These are phyloP conservation scores for Skeletonema menzelii DNA, from an alignment of 108 stramenopile species.

Conservation along the genomic window DNA sequence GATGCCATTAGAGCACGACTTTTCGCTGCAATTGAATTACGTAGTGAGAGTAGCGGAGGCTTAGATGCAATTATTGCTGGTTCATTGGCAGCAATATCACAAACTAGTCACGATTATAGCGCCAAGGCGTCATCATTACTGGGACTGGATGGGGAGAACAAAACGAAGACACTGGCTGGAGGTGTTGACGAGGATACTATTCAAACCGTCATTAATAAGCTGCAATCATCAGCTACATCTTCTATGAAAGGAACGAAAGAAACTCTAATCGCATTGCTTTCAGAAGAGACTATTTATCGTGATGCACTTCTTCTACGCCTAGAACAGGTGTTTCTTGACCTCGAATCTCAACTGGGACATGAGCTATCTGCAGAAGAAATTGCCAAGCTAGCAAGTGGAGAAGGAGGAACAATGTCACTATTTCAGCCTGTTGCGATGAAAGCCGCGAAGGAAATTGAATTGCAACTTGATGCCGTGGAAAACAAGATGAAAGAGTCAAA, in stretches of 20 bases:
- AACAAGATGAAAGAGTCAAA: conserved; percentile 50
- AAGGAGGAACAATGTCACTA: conserved; percentile 77
- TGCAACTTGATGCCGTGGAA: conserved; percentile 80
- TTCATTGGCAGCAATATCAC: conserved; percentile 55
- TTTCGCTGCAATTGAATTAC: conserved; percentile 79
- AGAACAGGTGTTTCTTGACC: conserved; percentile 72
- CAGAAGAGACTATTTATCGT: conserved; percentile 62
- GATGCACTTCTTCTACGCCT: conserved; percentile 76
- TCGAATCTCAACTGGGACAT: conserved; percentile 72
- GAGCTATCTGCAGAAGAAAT: conserved; percentile 75
- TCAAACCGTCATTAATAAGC: conserved; percentile 51
- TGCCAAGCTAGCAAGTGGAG: conserved; percentile 73
- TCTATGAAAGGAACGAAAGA: conserved; percentile 74
- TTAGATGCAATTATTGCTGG: conserved; percentile 91
- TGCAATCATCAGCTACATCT: conserved; percentile 61
- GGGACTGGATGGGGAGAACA: conserved; percentile 4
- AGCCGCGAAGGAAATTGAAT: conserved; percentile 83
- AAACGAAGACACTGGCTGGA: not conserved
- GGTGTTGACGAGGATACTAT: conserved; percentile 45
- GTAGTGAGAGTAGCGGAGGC: conserved; percentile 82
- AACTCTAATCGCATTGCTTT: conserved; percentile 80
- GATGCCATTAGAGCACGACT: conserved; percentile 77
- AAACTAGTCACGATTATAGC: conserved; percentile 23
- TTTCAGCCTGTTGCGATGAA: conserved; percentile 85
- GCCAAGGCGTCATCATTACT: conserved; percentile 15